phyloP scores from a whole-genome alignment of 495 filamentous ascomycete genomes.

The Aspergillus nanangensis region DNA sequence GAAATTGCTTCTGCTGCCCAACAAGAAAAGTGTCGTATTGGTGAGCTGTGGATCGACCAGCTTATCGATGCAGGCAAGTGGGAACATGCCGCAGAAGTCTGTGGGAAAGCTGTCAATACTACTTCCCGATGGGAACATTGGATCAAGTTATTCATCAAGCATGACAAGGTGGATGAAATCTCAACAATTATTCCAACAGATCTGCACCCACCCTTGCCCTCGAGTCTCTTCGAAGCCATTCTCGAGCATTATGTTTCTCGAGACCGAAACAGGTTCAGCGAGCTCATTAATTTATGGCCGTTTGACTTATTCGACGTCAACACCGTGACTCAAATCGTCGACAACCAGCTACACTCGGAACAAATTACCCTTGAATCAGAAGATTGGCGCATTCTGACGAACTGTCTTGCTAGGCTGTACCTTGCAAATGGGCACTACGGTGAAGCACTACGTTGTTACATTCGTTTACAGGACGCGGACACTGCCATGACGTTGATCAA shows the following conservation, averaged over 20 bases:
- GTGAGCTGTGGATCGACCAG: constrained; percentile 88
- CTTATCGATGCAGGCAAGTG: constrained; percentile 70
- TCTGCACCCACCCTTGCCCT: constrained; percentile 72
- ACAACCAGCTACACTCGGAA: constrained; percentile 65
- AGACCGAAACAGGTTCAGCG: constrained; percentile 63
- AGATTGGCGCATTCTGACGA: constrained; percentile 81
- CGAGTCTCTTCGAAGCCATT: constrained; percentile 79
- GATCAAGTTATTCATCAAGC: constrained; percentile 84
- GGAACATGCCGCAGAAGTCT: constrained; percentile 69
- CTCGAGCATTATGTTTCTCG: constrained; percentile 77
- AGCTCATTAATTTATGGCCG: constrained; percentile 81
- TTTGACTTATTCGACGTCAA: constrained; percentile 76
- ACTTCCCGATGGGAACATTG: constrained; percentile 87
- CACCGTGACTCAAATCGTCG: constrained; percentile 63
- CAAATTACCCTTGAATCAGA: constrained; percentile 67
- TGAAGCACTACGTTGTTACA: constrained; percentile 84
- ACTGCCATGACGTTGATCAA: constrained; percentile 78
- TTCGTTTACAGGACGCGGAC: constrained; percentile 86
- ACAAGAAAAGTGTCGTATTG: constrained; percentile 87
- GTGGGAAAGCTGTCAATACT: constrained; percentile 74
- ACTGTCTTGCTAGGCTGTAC: constrained; percentile 77
- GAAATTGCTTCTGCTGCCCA: constrained; percentile 58
- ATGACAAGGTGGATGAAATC: constrained; percentile 83
- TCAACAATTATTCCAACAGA: constrained; percentile 74
- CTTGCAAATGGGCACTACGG: constrained; percentile 71